Conservation (phyloP, 441 rosid species). For the Hura crepitans region DNA sequence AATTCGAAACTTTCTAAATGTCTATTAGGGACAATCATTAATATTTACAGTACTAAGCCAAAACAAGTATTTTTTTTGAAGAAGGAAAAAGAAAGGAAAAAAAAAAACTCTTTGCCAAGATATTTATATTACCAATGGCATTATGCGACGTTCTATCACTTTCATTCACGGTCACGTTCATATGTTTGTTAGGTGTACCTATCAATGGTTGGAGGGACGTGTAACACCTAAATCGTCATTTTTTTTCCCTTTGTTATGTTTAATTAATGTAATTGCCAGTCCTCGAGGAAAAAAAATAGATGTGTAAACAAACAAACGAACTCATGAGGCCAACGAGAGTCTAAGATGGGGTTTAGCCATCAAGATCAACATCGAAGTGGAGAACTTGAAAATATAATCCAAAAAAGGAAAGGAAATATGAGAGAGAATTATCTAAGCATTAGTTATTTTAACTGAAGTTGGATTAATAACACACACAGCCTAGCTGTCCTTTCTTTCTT, state of each 20-base stretch:
- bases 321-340: neutral
- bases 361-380: neutral
- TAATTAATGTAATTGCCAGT: neutral
- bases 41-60: neutral
- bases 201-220: neutral
- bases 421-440: too few relatives aligned
- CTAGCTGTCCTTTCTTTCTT: too few relatives aligned
- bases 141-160: too few relatives aligned
- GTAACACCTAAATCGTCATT: neutral
- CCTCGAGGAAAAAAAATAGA: too few relatives aligned
- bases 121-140: too few relatives aligned
- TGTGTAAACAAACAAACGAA: too few relatives aligned
- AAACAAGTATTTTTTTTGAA: neutral
- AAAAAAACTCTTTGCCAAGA: too few relatives aligned
- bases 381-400: neutral
- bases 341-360: neutral
- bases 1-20: too few relatives aligned
- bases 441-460: too few relatives aligned
- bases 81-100: too few relatives aligned
- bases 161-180: neutral
- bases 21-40: neutral
- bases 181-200: conserved; percentile 9
- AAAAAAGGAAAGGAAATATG: neutral
- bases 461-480: too few relatives aligned
- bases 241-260: neutral